Conservation (phyloP, 345 rosid genomes). For the Murraya koenigii region DNA sequence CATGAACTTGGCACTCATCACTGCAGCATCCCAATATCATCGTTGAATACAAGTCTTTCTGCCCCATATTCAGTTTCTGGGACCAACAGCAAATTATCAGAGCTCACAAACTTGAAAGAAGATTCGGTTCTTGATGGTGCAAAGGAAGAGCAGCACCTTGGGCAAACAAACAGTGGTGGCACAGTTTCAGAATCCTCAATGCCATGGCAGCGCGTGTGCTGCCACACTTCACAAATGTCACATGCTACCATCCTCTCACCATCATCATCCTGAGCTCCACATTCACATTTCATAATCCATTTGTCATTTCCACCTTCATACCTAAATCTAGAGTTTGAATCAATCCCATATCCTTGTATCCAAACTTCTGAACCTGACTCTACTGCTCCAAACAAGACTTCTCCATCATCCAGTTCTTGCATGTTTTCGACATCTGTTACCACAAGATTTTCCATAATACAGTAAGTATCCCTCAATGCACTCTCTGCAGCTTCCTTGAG, state of each 20-base stretch:
- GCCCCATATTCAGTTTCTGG: conserved; percentile 6
- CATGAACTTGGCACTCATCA: background rate
- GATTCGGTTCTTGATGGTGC: conserved; percentile 33
- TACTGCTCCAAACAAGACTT: conserved; percentile 44
- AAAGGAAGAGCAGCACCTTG: conserved; percentile 57
- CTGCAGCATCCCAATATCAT: conserved; percentile 7
- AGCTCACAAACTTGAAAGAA: conserved; percentile 25
- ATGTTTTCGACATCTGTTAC: conserved; percentile 52
- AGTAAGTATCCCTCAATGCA: conserved; percentile 70
- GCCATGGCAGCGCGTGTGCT: conserved; percentile 79
- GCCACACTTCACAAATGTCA: conserved; percentile 87
- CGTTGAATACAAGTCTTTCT: conserved; percentile 12
- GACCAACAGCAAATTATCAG: conserved; percentile 31
- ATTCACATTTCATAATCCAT: conserved; percentile 74
- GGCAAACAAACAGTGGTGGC: conserved; percentile 74
- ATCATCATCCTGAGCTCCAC: conserved; percentile 83
- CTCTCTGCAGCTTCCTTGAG: conserved; percentile 58
- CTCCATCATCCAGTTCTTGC: conserved; percentile 42
- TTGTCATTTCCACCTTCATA: conserved; percentile 70
- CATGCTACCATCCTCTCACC: conserved; percentile 93
- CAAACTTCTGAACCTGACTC: conserved; percentile 52
- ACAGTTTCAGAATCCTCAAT: conserved; percentile 60
- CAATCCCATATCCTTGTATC: conserved; percentile 54
- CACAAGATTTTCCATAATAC: conserved; percentile 44
- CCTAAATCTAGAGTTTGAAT: conserved; percentile 34